These are phyloP conservation scores for Candida sanyaensis DNA, from an alignment of 1,139 yeast species.

Conservation along the genomic window DNA sequence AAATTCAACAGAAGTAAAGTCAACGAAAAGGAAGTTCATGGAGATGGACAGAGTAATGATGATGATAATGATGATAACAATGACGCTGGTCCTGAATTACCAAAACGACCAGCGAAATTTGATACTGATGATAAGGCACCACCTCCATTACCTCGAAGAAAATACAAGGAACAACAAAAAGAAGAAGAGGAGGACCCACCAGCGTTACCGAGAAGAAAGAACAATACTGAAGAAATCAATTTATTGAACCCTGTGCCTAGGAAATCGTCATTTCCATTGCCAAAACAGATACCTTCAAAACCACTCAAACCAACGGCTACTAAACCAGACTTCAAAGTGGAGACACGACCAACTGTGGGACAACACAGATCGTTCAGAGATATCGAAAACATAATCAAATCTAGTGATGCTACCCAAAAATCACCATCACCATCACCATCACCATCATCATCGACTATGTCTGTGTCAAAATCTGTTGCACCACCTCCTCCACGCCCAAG, in stretches of 20 bases:
- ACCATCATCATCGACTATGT: no score
- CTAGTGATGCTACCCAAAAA: constrained; percentile 7
- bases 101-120: constrained; percentile 16
- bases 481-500: constrained; percentile 5
- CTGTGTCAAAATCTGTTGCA: neutral
- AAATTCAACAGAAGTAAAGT: constrained; percentile 19
- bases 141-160: constrained; percentile 17
- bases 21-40: constrained; percentile 1
- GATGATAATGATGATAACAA: no score
- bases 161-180: constrained; percentile 2
- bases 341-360: neutral
- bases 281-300: neutral
- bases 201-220: neutral
- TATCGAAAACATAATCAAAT: constrained; percentile 21
- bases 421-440: no score
- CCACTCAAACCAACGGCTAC: neutral
- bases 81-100: constrained; percentile 12
- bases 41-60: neutral
- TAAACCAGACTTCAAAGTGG: neutral
- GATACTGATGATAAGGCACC: constrained; percentile 9
- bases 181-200: constrained; percentile 2
- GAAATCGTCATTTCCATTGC: constrained; percentile 9
- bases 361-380: constrained; percentile 22
- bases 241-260: constrained; percentile 24
- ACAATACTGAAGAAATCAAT: constrained; percentile 16